A percentile compares a stretch with the other conserved stretches of the same genome.
phyloP scores from a whole-genome alignment of 768 basidiomycete genomes.

The Lentinula sp. region DNA sequence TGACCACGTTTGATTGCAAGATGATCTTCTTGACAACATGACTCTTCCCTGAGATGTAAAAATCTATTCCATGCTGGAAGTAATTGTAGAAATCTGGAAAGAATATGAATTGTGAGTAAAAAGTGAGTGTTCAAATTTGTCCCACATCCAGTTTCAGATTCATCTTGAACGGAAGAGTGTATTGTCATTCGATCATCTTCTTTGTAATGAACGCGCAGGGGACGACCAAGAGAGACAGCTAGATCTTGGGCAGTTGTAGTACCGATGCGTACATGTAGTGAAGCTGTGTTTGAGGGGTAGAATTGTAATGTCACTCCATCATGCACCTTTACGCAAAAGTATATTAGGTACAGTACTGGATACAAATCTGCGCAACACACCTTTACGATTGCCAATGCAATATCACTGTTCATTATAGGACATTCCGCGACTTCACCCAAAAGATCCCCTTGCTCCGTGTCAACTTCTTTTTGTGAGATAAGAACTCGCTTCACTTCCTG shows the following conservation, averaged over 20 bases:
- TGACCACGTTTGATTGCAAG: constrained; percentile 82
- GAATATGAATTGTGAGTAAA: neutral
- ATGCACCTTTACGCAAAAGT: constrained; percentile 46
- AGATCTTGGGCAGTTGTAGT: constrained; percentile 82
- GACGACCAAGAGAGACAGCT: constrained; percentile 71
- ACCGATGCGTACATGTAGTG: constrained; percentile 60
- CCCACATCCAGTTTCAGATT: constrained; percentile 47
- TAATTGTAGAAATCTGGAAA: constrained; percentile 87
- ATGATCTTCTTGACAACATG: constrained; percentile 82
- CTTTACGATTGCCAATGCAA: constrained; percentile 63
- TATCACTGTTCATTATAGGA: constrained; percentile 64
- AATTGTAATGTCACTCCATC: constrained; percentile 69
- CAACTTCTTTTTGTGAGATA: constrained; percentile 61
- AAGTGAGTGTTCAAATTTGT: neutral
- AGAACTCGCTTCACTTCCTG: constrained; percentile 77
- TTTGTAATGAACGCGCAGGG: constrained; percentile 74
- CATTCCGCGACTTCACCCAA: constrained; percentile 68
- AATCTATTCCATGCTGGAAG: constrained; percentile 87
- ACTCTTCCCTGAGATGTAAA: constrained; percentile 65
- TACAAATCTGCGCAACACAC: constrained; percentile 26
- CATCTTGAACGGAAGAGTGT: constrained; percentile 52
- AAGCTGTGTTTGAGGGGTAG: constrained; percentile 44
- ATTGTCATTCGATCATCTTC: constrained; percentile 88
- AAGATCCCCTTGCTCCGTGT: constrained; percentile 54
- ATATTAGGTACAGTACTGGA: neutral